phyloP scores from a whole-genome alignment of 352 stramenopile genomes.

The Phytophthora hybrid region DNA sequence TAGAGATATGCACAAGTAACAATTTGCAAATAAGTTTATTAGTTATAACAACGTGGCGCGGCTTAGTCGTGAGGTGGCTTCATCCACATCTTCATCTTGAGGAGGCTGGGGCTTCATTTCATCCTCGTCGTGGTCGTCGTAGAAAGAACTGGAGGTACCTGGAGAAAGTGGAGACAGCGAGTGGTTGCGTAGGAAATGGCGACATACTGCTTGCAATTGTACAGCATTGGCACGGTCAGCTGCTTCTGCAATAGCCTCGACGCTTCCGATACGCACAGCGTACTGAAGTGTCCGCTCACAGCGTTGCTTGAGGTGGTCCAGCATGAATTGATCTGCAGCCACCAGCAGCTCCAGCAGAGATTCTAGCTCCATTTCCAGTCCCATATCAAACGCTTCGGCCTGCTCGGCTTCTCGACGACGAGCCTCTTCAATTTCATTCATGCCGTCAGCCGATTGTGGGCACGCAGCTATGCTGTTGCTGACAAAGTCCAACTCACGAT shows the following conservation, averaged over 20 bases:
- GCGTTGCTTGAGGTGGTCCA: constrained; percentile 97
- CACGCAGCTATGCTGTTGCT: constrained; percentile 39
- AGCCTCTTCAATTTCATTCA: constrained; percentile 46
- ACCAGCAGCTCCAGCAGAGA: constrained; percentile 91
- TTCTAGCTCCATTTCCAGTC: constrained; percentile 64
- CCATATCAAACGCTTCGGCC: constrained; percentile 24
- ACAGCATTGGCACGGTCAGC: constrained; percentile 92
- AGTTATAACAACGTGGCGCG: constrained; percentile 32
- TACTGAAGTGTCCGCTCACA: constrained; percentile 91
- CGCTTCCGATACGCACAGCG: constrained; percentile 82
- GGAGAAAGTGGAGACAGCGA: constrained; percentile 20
- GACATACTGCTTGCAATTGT: constrained; percentile 92
- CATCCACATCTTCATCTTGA: constrained; percentile 19
- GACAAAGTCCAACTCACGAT: constrained; percentile 24
- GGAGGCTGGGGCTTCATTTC: constrained; percentile 25
- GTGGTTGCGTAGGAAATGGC: constrained; percentile 93
- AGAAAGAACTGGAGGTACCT: constrained; percentile 23
- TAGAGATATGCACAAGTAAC: constrained; percentile 30
- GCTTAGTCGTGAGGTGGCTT: constrained; percentile 21
- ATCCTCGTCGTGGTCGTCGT: constrained; percentile 24
- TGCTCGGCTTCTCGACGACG: constrained; percentile 21
- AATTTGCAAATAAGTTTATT: constrained; percentile 42
- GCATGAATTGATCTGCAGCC: constrained; percentile 96
- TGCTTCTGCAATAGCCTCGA: constrained; percentile 89
- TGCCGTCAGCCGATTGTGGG: constrained; percentile 43